A percentile compares a stretch with the other conserved stretches of the same genome.
Conservation (phyloP, 2,329 filamentous ascomycete genomes). For the Talaromyces sp. region DNA sequence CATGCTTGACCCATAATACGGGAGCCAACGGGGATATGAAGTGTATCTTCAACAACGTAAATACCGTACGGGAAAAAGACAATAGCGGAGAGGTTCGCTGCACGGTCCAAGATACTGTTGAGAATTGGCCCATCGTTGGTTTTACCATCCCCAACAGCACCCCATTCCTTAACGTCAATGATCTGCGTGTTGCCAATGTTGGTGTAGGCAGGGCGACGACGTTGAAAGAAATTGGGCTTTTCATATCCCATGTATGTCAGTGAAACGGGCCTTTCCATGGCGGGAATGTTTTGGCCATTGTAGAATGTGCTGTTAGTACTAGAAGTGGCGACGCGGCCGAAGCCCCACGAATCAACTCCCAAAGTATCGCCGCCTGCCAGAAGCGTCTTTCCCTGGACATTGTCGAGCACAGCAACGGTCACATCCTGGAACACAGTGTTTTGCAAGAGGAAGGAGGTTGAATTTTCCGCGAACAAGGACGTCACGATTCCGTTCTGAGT, state of each 20-base stretch:
- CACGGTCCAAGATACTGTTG: conserved; percentile 21
- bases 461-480: conserved; percentile 23
- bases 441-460: conserved; percentile 22
- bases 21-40: conserved; percentile 64
- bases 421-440: conserved; percentile 23
- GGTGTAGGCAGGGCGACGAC: conserved; percentile 15
- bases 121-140: conserved; percentile 45
- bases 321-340: conserved; percentile 16
- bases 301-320: no score
- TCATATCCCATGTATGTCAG: conserved; percentile 13
- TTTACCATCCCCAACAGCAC: conserved; percentile 53
- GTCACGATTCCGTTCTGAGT: conserved; percentile 54
- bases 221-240: conserved; percentile 16
- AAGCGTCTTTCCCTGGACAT: background rate
- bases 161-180: conserved; percentile 42
- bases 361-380: conserved; percentile 22
- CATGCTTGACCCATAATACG: conserved; percentile 63
- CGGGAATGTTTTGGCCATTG: no score
- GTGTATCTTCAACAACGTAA: conserved; percentile 70
- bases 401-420: conserved; percentile 13
- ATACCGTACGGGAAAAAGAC: conserved; percentile 77
- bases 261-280: conserved; percentile 10
- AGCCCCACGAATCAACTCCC: conserved; percentile 24
- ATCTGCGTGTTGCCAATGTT: conserved; percentile 30
- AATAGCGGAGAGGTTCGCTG: conserved; percentile 43